Evolutionary conservation across 139 green algal species (phyloP).

Genomic region (Chlamydomonas asymmetrica): DNA sequence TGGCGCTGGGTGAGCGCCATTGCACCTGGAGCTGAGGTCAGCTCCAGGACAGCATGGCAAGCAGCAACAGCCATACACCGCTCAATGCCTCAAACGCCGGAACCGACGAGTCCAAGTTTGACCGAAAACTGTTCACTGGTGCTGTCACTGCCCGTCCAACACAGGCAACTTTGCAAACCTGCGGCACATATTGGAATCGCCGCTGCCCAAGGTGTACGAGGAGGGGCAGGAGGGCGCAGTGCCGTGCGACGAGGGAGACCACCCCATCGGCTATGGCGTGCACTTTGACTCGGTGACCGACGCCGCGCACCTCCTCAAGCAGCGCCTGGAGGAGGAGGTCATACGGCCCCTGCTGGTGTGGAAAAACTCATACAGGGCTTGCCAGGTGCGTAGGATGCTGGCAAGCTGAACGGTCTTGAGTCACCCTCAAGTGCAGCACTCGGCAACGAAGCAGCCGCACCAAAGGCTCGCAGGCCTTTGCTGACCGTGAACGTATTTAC

Average conservation of each 20-base stretch:
- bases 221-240: slow-evolving; percentile 72
- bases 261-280: slow-evolving; percentile 73
- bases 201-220: slow-evolving; percentile 80
- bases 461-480: background rate
- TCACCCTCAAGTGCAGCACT: too few relatives aligned
- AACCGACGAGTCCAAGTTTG: too few relatives aligned
- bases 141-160: background rate
- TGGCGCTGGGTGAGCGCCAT: too few relatives aligned
- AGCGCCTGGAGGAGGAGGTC: slow-evolving; percentile 79
- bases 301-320: slow-evolving; percentile 61
- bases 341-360: slow-evolving; percentile 78
- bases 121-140: too few relatives aligned
- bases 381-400: too few relatives aligned
- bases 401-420: too few relatives aligned
- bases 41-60: too few relatives aligned
- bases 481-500: background rate
- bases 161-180: slow-evolving; percentile 56
- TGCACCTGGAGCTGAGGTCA: too few relatives aligned
- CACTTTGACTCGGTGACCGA: slow-evolving; percentile 64
- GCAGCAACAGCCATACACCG: too few relatives aligned
- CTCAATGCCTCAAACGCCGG: too few relatives aligned
- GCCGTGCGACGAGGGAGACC: slow-evolving; percentile 45
- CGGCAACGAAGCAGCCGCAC: too few relatives aligned
- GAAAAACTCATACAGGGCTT: slow-evolving; percentile 33
- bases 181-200: slow-evolving; percentile 62